phyloP scores from a whole-genome alignment of 257 asterid species.

The Solanum gandarillasii region DNA sequence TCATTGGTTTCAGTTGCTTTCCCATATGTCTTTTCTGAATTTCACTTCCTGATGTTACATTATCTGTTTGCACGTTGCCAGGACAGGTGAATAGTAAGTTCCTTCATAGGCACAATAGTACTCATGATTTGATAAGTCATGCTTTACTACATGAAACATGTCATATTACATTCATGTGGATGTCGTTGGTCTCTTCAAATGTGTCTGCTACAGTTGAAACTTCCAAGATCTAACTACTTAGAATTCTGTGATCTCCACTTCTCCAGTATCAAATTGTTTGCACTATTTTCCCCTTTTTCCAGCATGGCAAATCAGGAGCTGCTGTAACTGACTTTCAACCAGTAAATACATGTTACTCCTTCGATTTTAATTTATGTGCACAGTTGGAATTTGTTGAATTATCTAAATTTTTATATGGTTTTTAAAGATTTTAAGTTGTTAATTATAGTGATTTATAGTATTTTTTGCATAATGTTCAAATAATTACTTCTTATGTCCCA shows the following conservation, averaged over 20 bases:
- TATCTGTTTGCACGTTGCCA: neutral
- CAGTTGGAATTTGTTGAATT: neutral
- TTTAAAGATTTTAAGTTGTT: neutral
- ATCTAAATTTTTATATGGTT: neutral
- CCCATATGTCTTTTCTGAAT: neutral
- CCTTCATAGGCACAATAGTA: neutral
- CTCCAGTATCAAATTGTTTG: neutral
- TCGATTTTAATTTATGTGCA: neutral
- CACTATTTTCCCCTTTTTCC: neutral
- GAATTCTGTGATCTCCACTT: neutral
- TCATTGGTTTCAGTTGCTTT: neutral
- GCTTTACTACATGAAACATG: neutral
- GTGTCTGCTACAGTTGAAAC: neutral
- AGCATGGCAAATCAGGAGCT: neutral
- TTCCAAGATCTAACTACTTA: neutral
- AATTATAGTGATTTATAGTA: neutral
- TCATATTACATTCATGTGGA: neutral
- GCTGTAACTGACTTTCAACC: neutral
- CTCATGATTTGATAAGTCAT: neutral
- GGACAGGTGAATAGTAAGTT: neutral
- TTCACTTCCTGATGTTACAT: neutral
- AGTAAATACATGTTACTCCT: neutral
- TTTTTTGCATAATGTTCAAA: neutral
- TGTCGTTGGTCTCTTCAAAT: neutral
- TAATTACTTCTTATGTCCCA: neutral